Conservation (phyloP, 306 rosid genomes). For the Cucurbita ficifolia region DNA sequence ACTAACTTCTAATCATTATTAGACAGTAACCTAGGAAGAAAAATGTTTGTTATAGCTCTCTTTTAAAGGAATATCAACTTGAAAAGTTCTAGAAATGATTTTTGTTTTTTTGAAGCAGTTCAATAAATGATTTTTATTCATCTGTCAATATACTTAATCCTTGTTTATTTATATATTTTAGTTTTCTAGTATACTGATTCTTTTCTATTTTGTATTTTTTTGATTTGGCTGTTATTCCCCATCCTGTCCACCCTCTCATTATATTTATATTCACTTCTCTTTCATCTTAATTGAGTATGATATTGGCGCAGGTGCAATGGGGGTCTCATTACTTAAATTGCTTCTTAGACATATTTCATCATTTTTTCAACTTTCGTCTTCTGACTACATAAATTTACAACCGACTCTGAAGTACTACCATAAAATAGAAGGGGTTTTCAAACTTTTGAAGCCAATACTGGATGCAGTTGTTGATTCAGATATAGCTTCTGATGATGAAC, state of each 20-base stretch:
- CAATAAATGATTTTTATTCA: not conserved
- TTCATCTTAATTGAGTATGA: not conserved
- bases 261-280: not conserved
- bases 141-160: not conserved
- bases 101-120: not conserved
- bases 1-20: no score
- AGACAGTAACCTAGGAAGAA: not conserved
- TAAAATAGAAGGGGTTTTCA: constrained; percentile 59
- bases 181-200: not conserved
- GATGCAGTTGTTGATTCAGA: constrained; percentile 59
- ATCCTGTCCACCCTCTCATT: not conserved
- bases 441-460: constrained; percentile 64
- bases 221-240: not conserved
- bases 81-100: not conserved
- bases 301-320: constrained; percentile 71
- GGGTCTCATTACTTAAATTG: constrained; percentile 56
- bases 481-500: constrained; percentile 49
- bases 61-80: not conserved
- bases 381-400: constrained; percentile 48
- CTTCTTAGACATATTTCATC: constrained; percentile 60
- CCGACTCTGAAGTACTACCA: constrained; percentile 57
- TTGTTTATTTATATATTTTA: not conserved
- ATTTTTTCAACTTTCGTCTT: constrained; percentile 42
- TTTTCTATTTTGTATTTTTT: not conserved
- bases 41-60: not conserved